These are phyloP conservation scores for Penicillium corylophilum DNA, from an alignment of 2,329 filamentous ascomycete species.

Conservation along the genomic window DNA sequence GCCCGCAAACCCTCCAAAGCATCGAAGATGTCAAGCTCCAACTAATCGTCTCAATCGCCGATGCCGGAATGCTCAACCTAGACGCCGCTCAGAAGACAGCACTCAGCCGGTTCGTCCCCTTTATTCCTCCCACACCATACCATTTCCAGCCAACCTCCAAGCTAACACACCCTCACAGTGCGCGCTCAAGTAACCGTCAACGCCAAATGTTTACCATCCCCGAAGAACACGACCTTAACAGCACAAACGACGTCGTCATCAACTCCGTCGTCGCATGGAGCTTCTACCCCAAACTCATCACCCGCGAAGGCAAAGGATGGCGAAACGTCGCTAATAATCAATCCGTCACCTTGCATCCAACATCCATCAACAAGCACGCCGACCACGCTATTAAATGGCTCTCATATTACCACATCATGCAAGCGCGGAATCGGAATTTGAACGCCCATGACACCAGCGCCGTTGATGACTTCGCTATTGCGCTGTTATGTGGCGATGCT, in stretches of 20 bases:
- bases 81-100: slow-evolving; percentile 69
- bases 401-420: slow-evolving; percentile 97
- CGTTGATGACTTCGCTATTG: slow-evolving; percentile 77
- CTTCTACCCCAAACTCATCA: slow-evolving; percentile 91
- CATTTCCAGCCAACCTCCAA: neutral
- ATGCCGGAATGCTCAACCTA: slow-evolving; percentile 77
- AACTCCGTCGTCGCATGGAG: slow-evolving; percentile 86
- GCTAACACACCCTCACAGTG: slow-evolving; percentile 30
- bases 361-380: slow-evolving; percentile 77
- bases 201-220: slow-evolving; percentile 84
- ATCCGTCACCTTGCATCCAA: slow-evolving; percentile 79
- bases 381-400: slow-evolving; percentile 67
- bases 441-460: slow-evolving; percentile 88
- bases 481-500: slow-evolving; percentile 82
- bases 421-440: slow-evolving; percentile 73
- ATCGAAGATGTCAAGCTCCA: slow-evolving; percentile 97
- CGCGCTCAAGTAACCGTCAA: slow-evolving; percentile 63
- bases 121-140: neutral
- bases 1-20: slow-evolving; percentile 79
- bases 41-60: slow-evolving; percentile 77
- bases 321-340: slow-evolving; percentile 94
- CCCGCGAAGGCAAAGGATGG: slow-evolving; percentile 80
- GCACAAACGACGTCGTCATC: slow-evolving; percentile 74
- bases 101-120: slow-evolving; percentile 58
- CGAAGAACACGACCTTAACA: slow-evolving; percentile 69